phyloP scores from a whole-genome alignment of 1,284 basidiomycete genomes.

The Amylostereum chailletii region DNA sequence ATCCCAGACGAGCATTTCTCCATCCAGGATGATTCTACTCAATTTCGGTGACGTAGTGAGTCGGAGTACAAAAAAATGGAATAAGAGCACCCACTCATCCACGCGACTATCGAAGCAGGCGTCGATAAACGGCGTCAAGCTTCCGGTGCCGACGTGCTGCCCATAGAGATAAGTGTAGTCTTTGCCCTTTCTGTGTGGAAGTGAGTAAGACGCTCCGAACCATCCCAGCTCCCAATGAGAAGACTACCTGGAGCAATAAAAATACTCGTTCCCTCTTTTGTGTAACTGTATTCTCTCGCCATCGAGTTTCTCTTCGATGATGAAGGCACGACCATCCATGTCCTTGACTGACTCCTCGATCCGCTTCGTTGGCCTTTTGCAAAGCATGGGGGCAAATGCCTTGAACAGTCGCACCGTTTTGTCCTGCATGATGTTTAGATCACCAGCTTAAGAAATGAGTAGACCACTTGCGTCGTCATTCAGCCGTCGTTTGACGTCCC shows the following conservation, averaged over 20 bases:
- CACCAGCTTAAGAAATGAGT: neutral
- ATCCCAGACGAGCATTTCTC: conserved; percentile 97
- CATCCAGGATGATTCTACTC: conserved; percentile 81
- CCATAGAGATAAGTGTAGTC: conserved; percentile 93
- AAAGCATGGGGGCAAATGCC: conserved; percentile 88
- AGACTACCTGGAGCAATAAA: conserved; percentile 78
- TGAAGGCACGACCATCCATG: conserved; percentile 67
- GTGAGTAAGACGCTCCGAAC: neutral
- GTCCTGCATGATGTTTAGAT: conserved; percentile 39
- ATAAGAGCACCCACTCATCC: conserved; percentile 54
- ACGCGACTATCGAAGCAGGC: conserved; percentile 67
- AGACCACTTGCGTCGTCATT: conserved; percentile 41
- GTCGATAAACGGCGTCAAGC: conserved; percentile 79
- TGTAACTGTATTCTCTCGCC: conserved; percentile 94
- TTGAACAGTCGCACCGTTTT: conserved; percentile 75
- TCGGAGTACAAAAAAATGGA: neutral
- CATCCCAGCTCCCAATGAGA: neutral
- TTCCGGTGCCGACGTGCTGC: conserved; percentile 68
- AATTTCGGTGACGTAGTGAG: conserved; percentile 4
- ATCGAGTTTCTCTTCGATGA: conserved; percentile 94
- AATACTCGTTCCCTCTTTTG: conserved; percentile 81
- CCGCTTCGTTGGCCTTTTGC: conserved; percentile 73
- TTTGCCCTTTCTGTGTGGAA: conserved; percentile 69
- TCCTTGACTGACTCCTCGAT: conserved; percentile 78
- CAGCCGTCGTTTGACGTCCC: conserved; percentile 55